A percentile compares a stretch with the other conserved stretches of the same genome.
phyloP scores from a whole-genome alignment of 176 grass and related monocot genomes.

The Carex cristatella region DNA sequence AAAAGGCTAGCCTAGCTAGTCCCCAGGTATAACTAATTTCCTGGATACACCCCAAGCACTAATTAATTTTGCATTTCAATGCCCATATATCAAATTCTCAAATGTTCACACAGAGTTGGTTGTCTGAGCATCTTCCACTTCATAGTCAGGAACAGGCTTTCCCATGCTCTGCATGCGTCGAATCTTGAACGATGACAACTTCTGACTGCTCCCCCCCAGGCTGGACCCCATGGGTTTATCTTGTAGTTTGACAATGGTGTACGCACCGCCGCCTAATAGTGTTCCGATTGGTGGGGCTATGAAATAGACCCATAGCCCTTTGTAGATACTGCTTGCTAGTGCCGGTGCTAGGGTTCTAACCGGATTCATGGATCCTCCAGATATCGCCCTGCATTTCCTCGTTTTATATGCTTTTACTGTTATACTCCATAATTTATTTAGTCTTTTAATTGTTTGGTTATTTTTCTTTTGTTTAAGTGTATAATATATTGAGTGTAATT shows the following conservation, averaged over 20 bases:
- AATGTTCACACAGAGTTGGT: neutral
- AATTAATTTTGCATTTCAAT: neutral
- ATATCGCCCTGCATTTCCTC: constrained; percentile 73
- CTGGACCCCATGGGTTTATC: neutral
- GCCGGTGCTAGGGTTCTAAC: constrained; percentile 89
- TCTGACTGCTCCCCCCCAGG: constrained; percentile 31
- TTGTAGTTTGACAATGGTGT: constrained; percentile 63
- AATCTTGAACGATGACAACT: constrained; percentile 83
- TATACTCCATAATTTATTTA: neutral
- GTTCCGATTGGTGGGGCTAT: constrained; percentile 69
- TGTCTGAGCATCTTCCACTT: neutral
- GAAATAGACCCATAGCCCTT: constrained; percentile 87
- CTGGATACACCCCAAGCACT: neutral
- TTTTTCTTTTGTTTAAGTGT: neutral
- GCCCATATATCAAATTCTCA: neutral
- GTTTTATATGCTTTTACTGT: neutral
- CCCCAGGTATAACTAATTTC: neutral
- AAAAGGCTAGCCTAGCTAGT: neutral
- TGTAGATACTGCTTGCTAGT: constrained; percentile 64
- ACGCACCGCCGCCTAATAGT: constrained; percentile 59
- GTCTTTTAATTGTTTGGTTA: neutral
- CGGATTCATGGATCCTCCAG: constrained; percentile 98
- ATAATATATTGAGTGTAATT: neutral
- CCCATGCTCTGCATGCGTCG: constrained; percentile 72
- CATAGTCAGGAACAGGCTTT: constrained; percentile 27